phyloP scores from a whole-genome alignment of 176 grass and related monocot species.

The Puccinellia tenuiflora region DNA sequence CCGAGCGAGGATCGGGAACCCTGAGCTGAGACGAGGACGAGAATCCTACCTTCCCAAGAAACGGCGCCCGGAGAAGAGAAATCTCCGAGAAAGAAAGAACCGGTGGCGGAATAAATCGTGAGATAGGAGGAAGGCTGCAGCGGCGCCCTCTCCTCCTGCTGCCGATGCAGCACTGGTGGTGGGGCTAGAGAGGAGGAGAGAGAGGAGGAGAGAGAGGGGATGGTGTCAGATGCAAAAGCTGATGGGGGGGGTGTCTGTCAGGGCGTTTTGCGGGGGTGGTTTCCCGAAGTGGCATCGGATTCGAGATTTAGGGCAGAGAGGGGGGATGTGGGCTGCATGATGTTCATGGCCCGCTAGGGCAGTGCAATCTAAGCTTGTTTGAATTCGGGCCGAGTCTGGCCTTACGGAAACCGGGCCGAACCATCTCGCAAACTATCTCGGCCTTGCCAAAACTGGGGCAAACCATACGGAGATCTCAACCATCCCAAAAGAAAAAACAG shows the following conservation, averaged over 20 bases:
- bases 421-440: too few species aligned
- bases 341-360: not conserved
- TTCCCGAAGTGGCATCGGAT: not conserved
- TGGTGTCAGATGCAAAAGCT: not conserved
- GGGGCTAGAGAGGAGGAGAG: not conserved
- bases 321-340: not conserved
- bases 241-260: not conserved
- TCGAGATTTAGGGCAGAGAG: not conserved
- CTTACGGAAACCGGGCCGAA: too few species aligned
- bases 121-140: not conserved
- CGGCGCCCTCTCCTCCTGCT: not conserved
- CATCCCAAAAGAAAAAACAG: too few species aligned
- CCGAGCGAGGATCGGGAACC: not conserved
- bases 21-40: not conserved
- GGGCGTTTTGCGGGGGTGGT: not conserved
- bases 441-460: too few species aligned
- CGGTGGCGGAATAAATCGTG: not conserved
- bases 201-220: too few species aligned
- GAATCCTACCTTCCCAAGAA: not conserved
- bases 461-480: too few species aligned
- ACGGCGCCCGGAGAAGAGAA: not conserved
- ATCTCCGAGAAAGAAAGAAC: not conserved
- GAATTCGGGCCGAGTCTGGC: too few species aligned
- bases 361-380: too few species aligned
- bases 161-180: not conserved